Evolutionary conservation across 2,329 filamentous ascomycete genomes (phyloP).

Genomic region (Monosporascus sp.): DNA sequence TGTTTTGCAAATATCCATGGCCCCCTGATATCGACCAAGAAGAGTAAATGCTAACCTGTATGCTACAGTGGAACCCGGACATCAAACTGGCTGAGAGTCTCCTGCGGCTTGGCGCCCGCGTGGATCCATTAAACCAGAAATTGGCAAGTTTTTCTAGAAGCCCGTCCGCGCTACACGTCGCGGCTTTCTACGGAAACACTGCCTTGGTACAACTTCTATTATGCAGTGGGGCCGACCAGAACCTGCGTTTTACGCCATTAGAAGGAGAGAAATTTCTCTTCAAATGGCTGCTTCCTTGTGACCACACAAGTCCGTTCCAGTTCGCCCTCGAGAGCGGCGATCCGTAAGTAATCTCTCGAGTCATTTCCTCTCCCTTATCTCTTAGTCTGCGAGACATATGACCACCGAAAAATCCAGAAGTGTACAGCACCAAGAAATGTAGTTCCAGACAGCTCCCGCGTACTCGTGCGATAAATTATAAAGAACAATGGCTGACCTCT

Average conservation of each 20-base stretch:
- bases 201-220: constrained; percentile 1
- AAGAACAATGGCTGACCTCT: too few relatives aligned
- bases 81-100: constrained; percentile 3
- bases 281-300: neutral
- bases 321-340: constrained; percentile 3
- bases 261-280: too few relatives aligned
- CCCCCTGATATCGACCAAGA: too few relatives aligned
- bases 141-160: neutral
- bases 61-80: constrained; percentile 4
- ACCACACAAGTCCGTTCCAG: constrained; percentile 1
- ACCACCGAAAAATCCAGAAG: too few relatives aligned
- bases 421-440: too few relatives aligned
- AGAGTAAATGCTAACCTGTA: too few relatives aligned
- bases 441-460: too few relatives aligned
- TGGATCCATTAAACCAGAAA: neutral
- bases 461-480: too few relatives aligned
- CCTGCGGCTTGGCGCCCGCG: neutral
- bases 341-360: too few relatives aligned
- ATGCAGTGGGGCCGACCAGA: neutral
- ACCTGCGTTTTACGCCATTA: neutral
- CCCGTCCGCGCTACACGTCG: constrained; percentile 3
- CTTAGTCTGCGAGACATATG: too few relatives aligned
- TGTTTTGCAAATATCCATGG: too few relatives aligned
- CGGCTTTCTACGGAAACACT: constrained; percentile 2
- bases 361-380: too few relatives aligned